Percentiles rank a stretch among this genome's conserved stretches.
These are phyloP conservation scores for Albugo laibachii DNA, from an alignment of 352 stramenopile species.

Conservation along the genomic window DNA sequence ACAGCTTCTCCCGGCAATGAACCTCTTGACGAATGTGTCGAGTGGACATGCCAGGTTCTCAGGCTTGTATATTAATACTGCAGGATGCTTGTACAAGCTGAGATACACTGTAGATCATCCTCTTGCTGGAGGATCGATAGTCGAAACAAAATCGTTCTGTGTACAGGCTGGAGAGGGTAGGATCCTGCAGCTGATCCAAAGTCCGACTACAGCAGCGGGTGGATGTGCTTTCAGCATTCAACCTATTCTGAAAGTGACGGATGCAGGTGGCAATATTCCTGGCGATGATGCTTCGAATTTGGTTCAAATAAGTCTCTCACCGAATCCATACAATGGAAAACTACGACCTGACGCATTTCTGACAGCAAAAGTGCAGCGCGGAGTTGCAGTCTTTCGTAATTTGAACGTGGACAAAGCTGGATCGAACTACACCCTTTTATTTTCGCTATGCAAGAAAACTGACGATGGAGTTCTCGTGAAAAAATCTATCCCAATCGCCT, in stretches of 20 bases:
- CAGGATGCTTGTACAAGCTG: conserved; percentile 56
- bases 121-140: conserved; percentile 20
- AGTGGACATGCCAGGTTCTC: conserved; percentile 34
- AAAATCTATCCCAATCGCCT: conserved; percentile 30
- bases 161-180: conserved; percentile 35
- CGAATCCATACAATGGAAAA: conserved; percentile 40
- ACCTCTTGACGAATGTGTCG: conserved; percentile 32
- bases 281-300: conserved; percentile 41
- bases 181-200: conserved; percentile 21
- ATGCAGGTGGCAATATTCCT: conserved; percentile 47
- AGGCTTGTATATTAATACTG: conserved; percentile 46
- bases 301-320: conserved; percentile 37
- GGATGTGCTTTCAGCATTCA: conserved; percentile 56
- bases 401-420: conserved; percentile 57
- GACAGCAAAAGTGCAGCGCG: conserved; percentile 18
- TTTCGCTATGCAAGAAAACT: conserved; percentile 30
- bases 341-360: conserved; percentile 23
- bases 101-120: conserved; percentile 40
- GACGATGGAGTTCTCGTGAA: conserved; percentile 21
- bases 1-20: conserved; percentile 19
- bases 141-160: conserved; percentile 64
- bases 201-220: conserved; percentile 19
- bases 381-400: conserved; percentile 42
- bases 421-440: conserved; percentile 50
- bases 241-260: conserved; percentile 54